phyloP scores from a whole-genome alignment of 495 filamentous ascomycete genomes.

The Penicillium cataractarum region DNA sequence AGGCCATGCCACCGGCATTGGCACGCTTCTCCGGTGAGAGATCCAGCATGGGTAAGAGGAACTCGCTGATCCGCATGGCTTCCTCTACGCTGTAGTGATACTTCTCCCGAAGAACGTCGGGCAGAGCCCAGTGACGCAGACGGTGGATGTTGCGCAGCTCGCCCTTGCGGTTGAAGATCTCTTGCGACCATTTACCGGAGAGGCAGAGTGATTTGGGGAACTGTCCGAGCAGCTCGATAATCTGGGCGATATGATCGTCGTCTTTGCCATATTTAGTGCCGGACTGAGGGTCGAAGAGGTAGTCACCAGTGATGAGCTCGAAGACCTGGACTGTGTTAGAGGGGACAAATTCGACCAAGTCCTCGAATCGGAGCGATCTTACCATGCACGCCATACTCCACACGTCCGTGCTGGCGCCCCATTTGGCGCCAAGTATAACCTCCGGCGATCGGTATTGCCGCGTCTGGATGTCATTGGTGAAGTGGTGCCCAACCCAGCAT shows the following conservation, averaged over 20 bases:
- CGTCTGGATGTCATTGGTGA: conserved; percentile 99
- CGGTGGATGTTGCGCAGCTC: conserved; percentile 98
- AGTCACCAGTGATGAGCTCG: conserved; percentile 97
- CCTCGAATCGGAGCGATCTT: conserved; percentile 27
- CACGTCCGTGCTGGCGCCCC: conserved; percentile 97
- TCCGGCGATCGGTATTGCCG: conserved; percentile 97
- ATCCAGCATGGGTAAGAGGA: conserved; percentile 92
- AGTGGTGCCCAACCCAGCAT: conserved; percentile 98
- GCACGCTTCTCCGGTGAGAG: conserved; percentile 83
- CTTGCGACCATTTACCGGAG: conserved; percentile 94
- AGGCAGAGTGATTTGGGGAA: conserved; percentile 92
- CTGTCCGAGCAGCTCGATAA: conserved; percentile 93
- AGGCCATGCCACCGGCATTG: conserved; percentile 94
- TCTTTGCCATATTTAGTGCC: conserved; percentile 99
- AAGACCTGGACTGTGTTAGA: conserved; percentile 68
- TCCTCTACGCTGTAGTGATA: conserved; percentile 90
- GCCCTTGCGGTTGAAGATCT: conserved; percentile 98
- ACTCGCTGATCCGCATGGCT: conserved; percentile 75
- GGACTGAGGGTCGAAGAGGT: conserved; percentile 97
- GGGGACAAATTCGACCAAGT: too few relatives aligned
- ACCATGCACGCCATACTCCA: conserved; percentile 99
- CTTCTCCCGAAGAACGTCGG: conserved; percentile 93
- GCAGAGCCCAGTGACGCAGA: conserved; percentile 92
- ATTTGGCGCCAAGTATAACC: conserved; percentile 95
- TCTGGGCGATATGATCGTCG: conserved; percentile 98